Evolutionary conservation across 306 rosid species (phyloP).

Genomic region (Prunus padus): DNA sequence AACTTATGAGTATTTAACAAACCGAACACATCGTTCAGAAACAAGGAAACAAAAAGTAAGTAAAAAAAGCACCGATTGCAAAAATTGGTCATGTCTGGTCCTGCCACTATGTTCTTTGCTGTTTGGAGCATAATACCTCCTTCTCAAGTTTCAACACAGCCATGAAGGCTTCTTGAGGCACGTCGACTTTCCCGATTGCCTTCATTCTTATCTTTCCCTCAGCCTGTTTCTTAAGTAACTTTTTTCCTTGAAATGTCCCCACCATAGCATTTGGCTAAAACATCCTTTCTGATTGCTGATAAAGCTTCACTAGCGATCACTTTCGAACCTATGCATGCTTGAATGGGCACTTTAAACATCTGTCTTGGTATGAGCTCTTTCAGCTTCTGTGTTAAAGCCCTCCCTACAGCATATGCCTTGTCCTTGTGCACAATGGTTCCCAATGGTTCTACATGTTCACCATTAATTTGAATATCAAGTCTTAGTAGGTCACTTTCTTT

Average conservation of each 20-base stretch:
- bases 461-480: slow-evolving; percentile 87
- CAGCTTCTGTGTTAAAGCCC: slow-evolving; percentile 88
- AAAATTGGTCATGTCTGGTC: too few relatives aligned
- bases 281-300: slow-evolving; percentile 93
- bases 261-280: slow-evolving; percentile 91
- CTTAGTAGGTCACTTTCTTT: slow-evolving; percentile 66
- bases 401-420: slow-evolving; percentile 88
- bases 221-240: slow-evolving; percentile 91
- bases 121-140: slow-evolving; percentile 63
- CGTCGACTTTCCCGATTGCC: slow-evolving; percentile 87
- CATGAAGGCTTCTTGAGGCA: slow-evolving; percentile 97
- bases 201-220: slow-evolving; percentile 98
- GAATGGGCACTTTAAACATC: slow-evolving; percentile 97
- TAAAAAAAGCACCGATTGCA: too few relatives aligned
- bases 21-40: too few relatives aligned
- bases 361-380: slow-evolving; percentile 97
- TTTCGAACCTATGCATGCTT: slow-evolving; percentile 85
- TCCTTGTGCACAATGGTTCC: slow-evolving; percentile 82
- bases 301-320: slow-evolving; percentile 89
- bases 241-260: slow-evolving; percentile 90
- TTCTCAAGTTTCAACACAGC: slow-evolving; percentile 94
- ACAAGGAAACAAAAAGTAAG: too few relatives aligned
- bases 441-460: slow-evolving; percentile 85
- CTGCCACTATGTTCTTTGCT: too few relatives aligned
- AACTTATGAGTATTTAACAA: too few relatives aligned